Evolutionary conservation across 2,329 filamentous ascomycete species (phyloP).

Genomic region (Neoarthrinium moseri): DNA sequence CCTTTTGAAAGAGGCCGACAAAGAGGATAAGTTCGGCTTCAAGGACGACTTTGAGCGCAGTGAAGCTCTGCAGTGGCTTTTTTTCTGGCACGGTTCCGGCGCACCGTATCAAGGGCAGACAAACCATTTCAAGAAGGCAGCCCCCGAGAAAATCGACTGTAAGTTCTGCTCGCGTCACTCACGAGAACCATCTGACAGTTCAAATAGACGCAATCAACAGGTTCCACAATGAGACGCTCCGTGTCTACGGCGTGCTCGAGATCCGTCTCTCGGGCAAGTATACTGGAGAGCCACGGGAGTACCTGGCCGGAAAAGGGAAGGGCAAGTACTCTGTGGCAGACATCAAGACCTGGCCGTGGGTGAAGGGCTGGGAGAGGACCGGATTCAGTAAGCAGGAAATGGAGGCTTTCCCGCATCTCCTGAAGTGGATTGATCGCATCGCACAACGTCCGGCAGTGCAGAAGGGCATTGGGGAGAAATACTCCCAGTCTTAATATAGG

Average conservation of each 20-base stretch:
- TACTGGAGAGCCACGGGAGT: slow-evolving; percentile 45
- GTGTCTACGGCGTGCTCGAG: slow-evolving; percentile 47
- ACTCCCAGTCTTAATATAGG: no score
- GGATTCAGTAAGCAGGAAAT: slow-evolving; percentile 47
- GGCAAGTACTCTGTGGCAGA: slow-evolving; percentile 55
- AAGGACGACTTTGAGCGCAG: slow-evolving; percentile 47
- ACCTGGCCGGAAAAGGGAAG: slow-evolving; percentile 49
- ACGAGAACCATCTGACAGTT: neutral
- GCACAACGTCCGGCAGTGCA: slow-evolving; percentile 42
- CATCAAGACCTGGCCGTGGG: slow-evolving; percentile 51
- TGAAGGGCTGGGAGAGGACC: slow-evolving; percentile 40
- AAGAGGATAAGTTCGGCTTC: slow-evolving; percentile 49
- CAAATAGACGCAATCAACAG: slow-evolving; percentile 43
- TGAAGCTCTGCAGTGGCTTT: slow-evolving; percentile 50
- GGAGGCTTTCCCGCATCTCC: slow-evolving; percentile 46
- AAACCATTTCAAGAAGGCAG: slow-evolving; percentile 42
- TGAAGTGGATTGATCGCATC: slow-evolving; percentile 53
- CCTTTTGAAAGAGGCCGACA: slow-evolving; percentile 47
- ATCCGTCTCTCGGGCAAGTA: slow-evolving; percentile 43
- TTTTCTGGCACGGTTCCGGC: slow-evolving; percentile 50
- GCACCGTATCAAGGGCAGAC: slow-evolving; percentile 39
- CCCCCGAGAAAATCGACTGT: slow-evolving; percentile 42
- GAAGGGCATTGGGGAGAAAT: slow-evolving; percentile 17
- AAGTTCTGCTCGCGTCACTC: slow-evolving; percentile 6
- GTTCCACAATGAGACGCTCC: slow-evolving; percentile 50